Evolutionary conservation across 2,329 filamentous ascomycete genomes (phyloP).

Genomic region (Massarina eburnea): DNA sequence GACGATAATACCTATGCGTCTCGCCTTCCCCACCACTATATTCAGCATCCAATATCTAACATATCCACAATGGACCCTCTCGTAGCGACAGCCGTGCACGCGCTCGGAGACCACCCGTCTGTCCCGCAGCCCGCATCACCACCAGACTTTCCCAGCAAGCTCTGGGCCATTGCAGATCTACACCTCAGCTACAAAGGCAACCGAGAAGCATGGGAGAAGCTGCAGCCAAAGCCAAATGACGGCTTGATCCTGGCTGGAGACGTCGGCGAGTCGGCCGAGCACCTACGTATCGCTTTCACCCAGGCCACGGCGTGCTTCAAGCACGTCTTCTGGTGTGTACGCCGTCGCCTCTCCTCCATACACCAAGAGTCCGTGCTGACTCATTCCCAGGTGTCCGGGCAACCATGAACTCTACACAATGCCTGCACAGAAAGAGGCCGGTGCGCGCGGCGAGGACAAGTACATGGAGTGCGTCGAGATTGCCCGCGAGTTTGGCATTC

Average conservation of each 20-base stretch:
- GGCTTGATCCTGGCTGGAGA: conserved; percentile 51
- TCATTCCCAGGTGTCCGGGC: conserved; percentile 61
- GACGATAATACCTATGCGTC: background rate
- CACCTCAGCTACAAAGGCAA: conserved; percentile 52
- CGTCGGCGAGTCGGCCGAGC: conserved; percentile 38
- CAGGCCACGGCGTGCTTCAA: conserved; percentile 47
- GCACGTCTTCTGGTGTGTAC: conserved; percentile 44
- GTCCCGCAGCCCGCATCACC: conserved; percentile 11
- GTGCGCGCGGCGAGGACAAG: conserved; percentile 53
- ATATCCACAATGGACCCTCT: conserved; percentile 6
- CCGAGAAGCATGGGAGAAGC: conserved; percentile 46
- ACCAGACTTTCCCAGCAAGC: conserved; percentile 21
- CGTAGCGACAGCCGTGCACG: conserved; percentile 4
- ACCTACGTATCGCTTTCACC: conserved; percentile 38
- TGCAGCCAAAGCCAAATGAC: conserved; percentile 44
- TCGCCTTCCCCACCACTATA: too few species aligned
- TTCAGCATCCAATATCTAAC: background rate
- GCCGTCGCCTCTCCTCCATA: too few species aligned
- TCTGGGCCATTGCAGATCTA: conserved; percentile 52
- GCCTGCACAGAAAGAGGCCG: conserved; percentile 40
- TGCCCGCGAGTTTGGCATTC: conserved; percentile 54
- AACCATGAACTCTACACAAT: conserved; percentile 62
- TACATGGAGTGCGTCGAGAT: conserved; percentile 58
- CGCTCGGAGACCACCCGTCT: conserved; percentile 1
- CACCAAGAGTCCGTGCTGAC: too few species aligned